Evolutionary conservation across 768 basidiomycete genomes (phyloP), one percentile per base, ranked within the genome.

Genomic region (Suillus subluteus): DNA sequence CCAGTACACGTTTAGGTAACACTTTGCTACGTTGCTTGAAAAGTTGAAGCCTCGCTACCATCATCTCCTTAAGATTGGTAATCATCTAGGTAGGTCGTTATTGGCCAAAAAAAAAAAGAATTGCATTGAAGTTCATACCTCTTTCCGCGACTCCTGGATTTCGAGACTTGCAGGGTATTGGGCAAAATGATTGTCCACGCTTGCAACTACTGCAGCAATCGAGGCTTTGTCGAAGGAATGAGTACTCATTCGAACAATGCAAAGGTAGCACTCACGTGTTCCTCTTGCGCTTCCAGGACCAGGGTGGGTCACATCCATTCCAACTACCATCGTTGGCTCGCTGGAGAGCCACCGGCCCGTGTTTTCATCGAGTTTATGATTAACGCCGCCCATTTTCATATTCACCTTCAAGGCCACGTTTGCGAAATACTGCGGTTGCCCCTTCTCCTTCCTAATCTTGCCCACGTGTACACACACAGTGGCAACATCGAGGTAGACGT

Each of bases 291-390:
- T 91, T 2, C 89, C 89, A 6, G 87, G 88, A 23, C 92, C 90
- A 26, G 92, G 92, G 76, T 95, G 92, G 2, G 91, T 94, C 30
- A 92, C 91, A 61, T 86, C 86, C 80, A 85, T 84, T 21, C 86
- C 86, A 5, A 87, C 83, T 50, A 87, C 66, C 84, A 87, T 86
- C 21, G 86, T 87, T 44, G 82, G 77, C 55, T 74, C 71, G 26
- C 71, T 64, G 46, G 69, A 73, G 37, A 87, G 73, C 82, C 81
- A 84, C 46, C 21, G 69, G 38, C 75, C 72, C 64, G 78, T 81
- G n/a, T 67, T 70, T 41, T 71, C 69, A 64, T 83, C 83, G 62
- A 87, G 68, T 38, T 73, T 75, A 66, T 86, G 85, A 65, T 87
- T 87, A 59, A 86, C 72, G 23, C 86, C 86, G 3, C 86, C 86